These are phyloP conservation scores for Penicillium janthinellum DNA, from an alignment of 2,329 filamentous ascomycete species.

Conservation along the genomic window DNA sequence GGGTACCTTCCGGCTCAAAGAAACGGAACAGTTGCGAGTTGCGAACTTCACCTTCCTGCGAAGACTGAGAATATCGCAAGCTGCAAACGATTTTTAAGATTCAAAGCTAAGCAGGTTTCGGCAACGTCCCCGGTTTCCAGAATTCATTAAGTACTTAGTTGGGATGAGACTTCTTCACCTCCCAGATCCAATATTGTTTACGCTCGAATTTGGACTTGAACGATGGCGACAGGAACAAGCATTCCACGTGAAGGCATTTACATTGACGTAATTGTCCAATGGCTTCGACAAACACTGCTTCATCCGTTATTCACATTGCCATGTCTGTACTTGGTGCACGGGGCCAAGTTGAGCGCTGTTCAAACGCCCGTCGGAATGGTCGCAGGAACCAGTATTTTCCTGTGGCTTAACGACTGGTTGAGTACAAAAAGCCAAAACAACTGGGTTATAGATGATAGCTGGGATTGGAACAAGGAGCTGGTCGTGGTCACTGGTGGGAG, in stretches of 20 bases:
- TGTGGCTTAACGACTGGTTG: conserved; percentile 23
- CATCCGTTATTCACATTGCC: neutral
- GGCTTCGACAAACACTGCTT: neutral
- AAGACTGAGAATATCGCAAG: too few species aligned
- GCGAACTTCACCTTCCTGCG: too few species aligned
- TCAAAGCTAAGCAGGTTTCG: too few species aligned
- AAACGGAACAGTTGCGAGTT: too few species aligned
- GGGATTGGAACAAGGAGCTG: conserved; percentile 47
- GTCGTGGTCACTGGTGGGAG: conserved; percentile 51
- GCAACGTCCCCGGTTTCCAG: too few species aligned
- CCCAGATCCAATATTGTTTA: neutral
- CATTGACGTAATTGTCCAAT: neutral
- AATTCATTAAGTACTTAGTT: too few species aligned
- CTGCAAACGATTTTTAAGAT: too few species aligned
- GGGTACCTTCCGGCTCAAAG: too few species aligned
- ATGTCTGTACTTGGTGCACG: neutral
- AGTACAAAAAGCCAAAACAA: conserved; percentile 21
- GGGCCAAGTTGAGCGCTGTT: neutral
- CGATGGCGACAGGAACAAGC: neutral
- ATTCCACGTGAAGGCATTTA: neutral
- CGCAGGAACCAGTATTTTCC: conserved; percentile 8
- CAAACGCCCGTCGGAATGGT: conserved; percentile 1
- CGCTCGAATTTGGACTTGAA: neutral
- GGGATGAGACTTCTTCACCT: neutral
- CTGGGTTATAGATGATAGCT: conserved; percentile 25